Conservation (phyloP, 2,329 filamentous ascomycete species). For the Beauveria scarabaeidicola region DNA sequence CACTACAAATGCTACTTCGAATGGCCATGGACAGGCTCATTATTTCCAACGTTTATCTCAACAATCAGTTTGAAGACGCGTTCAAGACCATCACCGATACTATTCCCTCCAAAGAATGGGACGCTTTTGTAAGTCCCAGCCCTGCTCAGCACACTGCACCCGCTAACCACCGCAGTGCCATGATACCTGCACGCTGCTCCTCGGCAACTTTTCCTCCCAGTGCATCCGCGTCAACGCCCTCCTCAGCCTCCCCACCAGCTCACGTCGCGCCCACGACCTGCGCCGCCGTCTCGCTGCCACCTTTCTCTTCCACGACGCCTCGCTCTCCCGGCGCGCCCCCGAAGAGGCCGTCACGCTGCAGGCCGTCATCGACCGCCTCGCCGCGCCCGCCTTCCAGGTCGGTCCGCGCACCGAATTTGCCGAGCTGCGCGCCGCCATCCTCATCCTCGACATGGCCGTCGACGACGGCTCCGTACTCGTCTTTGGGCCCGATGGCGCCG, state of each 20-base stretch:
- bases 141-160: neutral
- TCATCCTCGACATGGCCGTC: conserved; percentile 66
- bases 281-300: conserved; percentile 58
- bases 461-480: conserved; percentile 45
- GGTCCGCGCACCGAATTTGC: conserved; percentile 55
- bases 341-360: conserved; percentile 34
- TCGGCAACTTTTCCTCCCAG: conserved; percentile 35
- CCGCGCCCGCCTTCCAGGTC: conserved; percentile 42
- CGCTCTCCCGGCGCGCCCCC: conserved; percentile 31
- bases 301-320: conserved; percentile 48
- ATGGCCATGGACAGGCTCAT: conserved; percentile 47
- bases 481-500: conserved; percentile 17
- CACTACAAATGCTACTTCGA: conserved; percentile 41
- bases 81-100: conserved; percentile 34
- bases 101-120: conserved; percentile 31
- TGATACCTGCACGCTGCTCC: conserved; percentile 38
- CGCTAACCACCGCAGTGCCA: conserved; percentile 32
- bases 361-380: conserved; percentile 38
- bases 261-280: conserved; percentile 46
- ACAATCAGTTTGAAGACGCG: conserved; percentile 32
- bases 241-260: conserved; percentile 47
- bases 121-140: conserved; percentile 32
- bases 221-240: conserved; percentile 51
- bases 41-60: conserved; percentile 32
- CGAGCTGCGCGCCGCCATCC: conserved; percentile 55